Percentiles rank a stretch among this genome's conserved stretches.
phyloP scores from a whole-genome alignment of 2,329 filamentous ascomycete species.

The Penicillium paneum region DNA sequence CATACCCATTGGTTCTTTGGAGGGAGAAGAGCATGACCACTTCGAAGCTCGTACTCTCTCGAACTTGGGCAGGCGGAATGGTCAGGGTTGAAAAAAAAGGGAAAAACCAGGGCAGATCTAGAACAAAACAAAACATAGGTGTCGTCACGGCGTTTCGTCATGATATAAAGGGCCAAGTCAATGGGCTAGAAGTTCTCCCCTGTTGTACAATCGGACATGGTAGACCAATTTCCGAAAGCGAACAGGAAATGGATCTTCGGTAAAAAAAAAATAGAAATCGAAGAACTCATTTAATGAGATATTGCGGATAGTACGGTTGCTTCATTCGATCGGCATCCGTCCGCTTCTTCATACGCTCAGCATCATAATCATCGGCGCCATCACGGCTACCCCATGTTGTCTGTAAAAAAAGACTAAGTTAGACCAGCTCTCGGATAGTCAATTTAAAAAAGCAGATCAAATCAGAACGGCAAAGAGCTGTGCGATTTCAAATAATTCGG shows the following conservation, averaged over 20 bases:
- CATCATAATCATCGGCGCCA: conserved; percentile 82
- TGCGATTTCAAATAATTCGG: conserved; percentile 3
- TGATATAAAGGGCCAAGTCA: conserved; percentile 10
- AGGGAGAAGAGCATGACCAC: not conserved
- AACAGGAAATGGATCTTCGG: not conserved
- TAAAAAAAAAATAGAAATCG: not conserved
- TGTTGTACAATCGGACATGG: not conserved
- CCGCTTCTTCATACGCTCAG: conserved; percentile 59
- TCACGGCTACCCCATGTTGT: conserved; percentile 94
- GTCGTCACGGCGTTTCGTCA: conserved; percentile 29
- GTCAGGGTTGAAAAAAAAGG: not conserved
- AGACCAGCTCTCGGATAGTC: not conserved
- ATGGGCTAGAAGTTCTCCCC: conserved; percentile 3
- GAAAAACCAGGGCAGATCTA: conserved; percentile 17
- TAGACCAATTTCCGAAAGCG: not conserved
- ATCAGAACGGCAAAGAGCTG: not conserved
- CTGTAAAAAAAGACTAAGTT: conserved; percentile 46
- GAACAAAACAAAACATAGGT: conserved; percentile 11
- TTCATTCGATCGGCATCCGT: conserved; percentile 37
- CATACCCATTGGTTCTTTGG: not conserved
- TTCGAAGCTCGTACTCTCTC: not conserved
- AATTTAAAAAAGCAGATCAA: not conserved
- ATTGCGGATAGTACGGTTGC: conserved; percentile 32
- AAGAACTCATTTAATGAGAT: conserved; percentile 28
- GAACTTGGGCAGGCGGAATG: not conserved